phyloP scores from a whole-genome alignment of 1,284 basidiomycete genomes.

The Sanghuangporus sanghuang region DNA sequence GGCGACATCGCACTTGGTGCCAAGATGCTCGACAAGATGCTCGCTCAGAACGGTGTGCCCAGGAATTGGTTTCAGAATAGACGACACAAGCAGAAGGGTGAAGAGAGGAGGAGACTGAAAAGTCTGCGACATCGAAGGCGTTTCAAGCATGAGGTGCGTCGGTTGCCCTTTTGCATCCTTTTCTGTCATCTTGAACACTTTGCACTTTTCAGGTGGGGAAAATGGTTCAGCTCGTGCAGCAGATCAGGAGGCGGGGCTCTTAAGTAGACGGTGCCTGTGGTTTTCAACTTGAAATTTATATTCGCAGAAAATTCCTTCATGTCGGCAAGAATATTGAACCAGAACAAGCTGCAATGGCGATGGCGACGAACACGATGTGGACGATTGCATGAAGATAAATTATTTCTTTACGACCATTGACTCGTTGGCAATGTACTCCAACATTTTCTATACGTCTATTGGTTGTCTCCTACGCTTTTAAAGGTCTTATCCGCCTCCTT shows the following conservation, averaged over 20 bases:
- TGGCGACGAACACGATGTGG: too few relatives aligned
- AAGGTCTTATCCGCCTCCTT: neutral
- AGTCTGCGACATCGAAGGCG: slow-evolving; percentile 64
- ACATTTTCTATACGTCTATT: neutral
- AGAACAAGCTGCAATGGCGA: too few relatives aligned
- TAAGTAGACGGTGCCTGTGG: slow-evolving; percentile 19
- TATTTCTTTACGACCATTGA: too few relatives aligned
- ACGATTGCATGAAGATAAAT: too few relatives aligned
- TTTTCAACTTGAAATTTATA: neutral
- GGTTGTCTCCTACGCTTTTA: neutral
- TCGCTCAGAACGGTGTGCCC: slow-evolving; percentile 52
- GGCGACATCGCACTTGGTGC: slow-evolving; percentile 41
- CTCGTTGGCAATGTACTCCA: too few relatives aligned
- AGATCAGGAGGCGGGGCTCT: slow-evolving; percentile 49
- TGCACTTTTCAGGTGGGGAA: slow-evolving; percentile 49
- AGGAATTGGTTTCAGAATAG: slow-evolving; percentile 42
- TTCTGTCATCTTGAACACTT: neutral
- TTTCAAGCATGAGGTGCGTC: slow-evolving; percentile 63
- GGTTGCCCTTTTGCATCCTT: neutral
- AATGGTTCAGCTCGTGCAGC: slow-evolving; percentile 50
- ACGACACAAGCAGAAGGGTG: slow-evolving; percentile 71
- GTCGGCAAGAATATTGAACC: too few relatives aligned
- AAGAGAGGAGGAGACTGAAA: slow-evolving; percentile 54
- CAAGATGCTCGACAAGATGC: slow-evolving; percentile 42
- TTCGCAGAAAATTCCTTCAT: neutral